phyloP scores from a whole-genome alignment of 345 rosid genomes.

The Pelargonium nanum region DNA sequence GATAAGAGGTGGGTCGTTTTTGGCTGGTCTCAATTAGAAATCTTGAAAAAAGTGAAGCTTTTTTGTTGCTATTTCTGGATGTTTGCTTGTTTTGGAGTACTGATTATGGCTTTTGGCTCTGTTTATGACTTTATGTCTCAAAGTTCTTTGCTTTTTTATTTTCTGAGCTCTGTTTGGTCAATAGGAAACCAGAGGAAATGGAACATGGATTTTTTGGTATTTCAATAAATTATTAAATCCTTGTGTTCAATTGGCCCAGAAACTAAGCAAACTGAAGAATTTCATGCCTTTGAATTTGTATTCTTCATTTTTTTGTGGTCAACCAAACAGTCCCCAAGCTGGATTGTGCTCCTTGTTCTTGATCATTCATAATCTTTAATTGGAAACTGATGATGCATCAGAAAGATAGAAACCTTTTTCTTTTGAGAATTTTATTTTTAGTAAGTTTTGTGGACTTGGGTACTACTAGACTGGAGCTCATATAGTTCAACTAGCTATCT shows the following conservation, averaged over 20 bases:
- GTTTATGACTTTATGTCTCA: too few relatives aligned
- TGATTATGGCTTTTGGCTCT: too few relatives aligned
- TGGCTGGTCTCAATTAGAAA: neutral
- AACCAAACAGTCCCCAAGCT: neutral
- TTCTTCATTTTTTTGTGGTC: neutral
- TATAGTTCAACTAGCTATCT: neutral
- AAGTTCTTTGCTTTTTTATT: neutral
- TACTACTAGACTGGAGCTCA: neutral
- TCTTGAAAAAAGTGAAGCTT: neutral
- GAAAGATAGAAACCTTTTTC: too few relatives aligned
- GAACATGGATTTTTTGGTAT: too few relatives aligned
- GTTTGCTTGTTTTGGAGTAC: neutral
- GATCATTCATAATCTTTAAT: neutral
- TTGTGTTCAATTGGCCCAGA: neutral
- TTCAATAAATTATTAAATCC: too few relatives aligned
- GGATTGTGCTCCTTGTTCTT: neutral
- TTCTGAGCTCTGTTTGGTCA: neutral
- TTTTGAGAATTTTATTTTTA: too few relatives aligned
- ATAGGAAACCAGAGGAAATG: too few relatives aligned
- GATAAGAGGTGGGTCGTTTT: too few relatives aligned
- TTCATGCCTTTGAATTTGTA: too few relatives aligned
- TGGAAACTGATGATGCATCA: neutral
- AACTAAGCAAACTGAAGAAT: too few relatives aligned
- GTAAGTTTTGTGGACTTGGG: too few relatives aligned
- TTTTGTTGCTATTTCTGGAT: neutral